Base-by-base conservation (phyloP, 176 grass and related monocot species). In the Cocos nucifera region DNA sequence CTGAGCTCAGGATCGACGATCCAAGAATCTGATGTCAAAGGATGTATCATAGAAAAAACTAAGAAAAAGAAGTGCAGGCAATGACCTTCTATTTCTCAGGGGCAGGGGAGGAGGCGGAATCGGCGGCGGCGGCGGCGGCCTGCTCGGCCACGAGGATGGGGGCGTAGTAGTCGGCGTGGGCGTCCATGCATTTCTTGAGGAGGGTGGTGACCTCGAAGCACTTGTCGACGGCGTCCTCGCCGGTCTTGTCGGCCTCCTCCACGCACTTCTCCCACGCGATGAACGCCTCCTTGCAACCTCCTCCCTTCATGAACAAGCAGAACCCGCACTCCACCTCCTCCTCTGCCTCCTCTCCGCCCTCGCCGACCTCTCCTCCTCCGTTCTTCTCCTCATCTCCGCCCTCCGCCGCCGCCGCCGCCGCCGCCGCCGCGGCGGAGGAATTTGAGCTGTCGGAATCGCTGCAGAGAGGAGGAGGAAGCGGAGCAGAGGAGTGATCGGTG, bases 301-400 rank as follows among this genome's bases (percentile, higher is more conserved):
- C 93, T 17, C 56, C 81, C 69, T 98, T 98, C 93, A 98, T 98
- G 76, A 71, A 98, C 44, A 98, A 19, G 81, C 93, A 98, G 73
- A 98, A 98, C 49, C 73, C 76, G 63, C 93, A 98, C 81, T 98
- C 93, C 6, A 50, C 84, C 57, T 85, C 87, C 17, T 89, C 75
- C 67, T 67, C 79, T 2, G 39, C 67, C 20, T 17, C 76, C 28
- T 30, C 22, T 44, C 62, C 29, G 19, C 57, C 56, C 3, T 26
- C 17, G 5, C 6, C 49, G 4, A 16, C 51, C 53, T 80, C 30
- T 55, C 24, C 44, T 29, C 55, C 22, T 69, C 30, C 19, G 32
- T 62, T 54, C 61, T 17, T 29, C 53, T 59, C 63, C 30, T 53
- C 44, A 32, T 17, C 23, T 56, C 71, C 71, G 35, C 8, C 56